Percentiles rank a stretch among this genome's conserved stretches.
phyloP scores from a whole-genome alignment of 495 filamentous ascomycete species.

The Talaromyces proteolyticus region DNA sequence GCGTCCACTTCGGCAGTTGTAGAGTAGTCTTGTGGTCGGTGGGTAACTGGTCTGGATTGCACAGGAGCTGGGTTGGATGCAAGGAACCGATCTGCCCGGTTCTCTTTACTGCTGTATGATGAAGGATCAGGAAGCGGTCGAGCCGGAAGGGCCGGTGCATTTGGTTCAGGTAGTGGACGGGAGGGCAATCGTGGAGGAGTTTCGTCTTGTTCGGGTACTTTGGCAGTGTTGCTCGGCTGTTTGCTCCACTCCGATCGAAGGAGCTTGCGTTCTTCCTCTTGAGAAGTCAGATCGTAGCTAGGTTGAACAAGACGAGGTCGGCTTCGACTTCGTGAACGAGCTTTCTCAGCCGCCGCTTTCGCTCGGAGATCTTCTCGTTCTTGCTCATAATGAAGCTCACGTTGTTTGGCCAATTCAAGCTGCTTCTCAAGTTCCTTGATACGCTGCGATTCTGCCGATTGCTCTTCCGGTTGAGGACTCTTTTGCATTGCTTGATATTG shows the following conservation, averaged over 20 bases:
- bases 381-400: constrained; percentile 77
- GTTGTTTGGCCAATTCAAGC: constrained; percentile 76
- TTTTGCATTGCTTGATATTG: constrained; percentile 65
- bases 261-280: constrained; percentile 68
- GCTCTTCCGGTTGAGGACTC: constrained; percentile 5
- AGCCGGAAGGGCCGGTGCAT: constrained; percentile 20
- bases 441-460: constrained; percentile 50
- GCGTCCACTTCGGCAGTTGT: constrained; percentile 60
- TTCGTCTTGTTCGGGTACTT: constrained; percentile 23
- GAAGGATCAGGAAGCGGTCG: constrained; percentile 49
- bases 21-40: constrained; percentile 49
- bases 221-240: constrained; percentile 26
- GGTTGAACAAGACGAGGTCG: constrained; percentile 43
- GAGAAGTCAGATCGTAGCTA: constrained; percentile 63
- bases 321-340: constrained; percentile 30
- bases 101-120: constrained; percentile 23
- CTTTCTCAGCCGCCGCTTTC: constrained; percentile 22
- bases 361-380: constrained; percentile 60
- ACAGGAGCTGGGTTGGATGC: constrained; percentile 42
- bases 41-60: constrained; percentile 26
- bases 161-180: constrained; percentile 34
- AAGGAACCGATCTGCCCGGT: constrained; percentile 43
- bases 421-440: constrained; percentile 81
- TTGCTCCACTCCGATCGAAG: constrained; percentile 64
- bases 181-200: constrained; percentile 27